Conservation (phyloP, 306 rosid species). For the Psophocarpus tetragonolobus region DNA sequence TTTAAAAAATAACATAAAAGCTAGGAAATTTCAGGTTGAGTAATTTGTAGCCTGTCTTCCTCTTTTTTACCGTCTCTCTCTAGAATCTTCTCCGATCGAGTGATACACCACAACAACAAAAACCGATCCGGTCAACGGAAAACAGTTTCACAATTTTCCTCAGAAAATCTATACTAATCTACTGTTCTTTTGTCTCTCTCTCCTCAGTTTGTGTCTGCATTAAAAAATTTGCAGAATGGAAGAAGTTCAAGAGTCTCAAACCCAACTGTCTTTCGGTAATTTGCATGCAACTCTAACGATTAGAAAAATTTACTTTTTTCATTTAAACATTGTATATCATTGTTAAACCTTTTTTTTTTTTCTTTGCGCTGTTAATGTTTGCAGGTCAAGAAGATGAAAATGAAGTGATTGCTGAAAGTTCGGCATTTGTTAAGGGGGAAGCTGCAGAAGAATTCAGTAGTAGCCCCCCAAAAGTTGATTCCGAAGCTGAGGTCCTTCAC, state of each 20-base stretch:
- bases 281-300: background rate
- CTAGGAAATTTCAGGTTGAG: background rate
- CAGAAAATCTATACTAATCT: background rate
- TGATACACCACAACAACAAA: background rate
- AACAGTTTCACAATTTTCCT: background rate
- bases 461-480: slow-evolving; percentile 78
- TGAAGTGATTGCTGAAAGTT: slow-evolving; percentile 64
- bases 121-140: slow-evolving; percentile 25
- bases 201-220: background rate
- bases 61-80: slow-evolving; percentile 12
- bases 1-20: too few relatives aligned
- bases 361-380: background rate
- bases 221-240: slow-evolving; percentile 45
- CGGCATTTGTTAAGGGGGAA: slow-evolving; percentile 66
- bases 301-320: background rate
- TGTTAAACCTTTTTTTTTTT: background rate
- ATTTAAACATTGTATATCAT: background rate
- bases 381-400: slow-evolving; percentile 60
- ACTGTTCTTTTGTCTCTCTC: background rate
- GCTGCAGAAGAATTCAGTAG: slow-evolving; percentile 46
- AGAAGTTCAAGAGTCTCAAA: slow-evolving; percentile 52
- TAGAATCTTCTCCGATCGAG: slow-evolving; percentile 51
- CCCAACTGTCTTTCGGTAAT: slow-evolving; percentile 43
- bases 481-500: slow-evolving; percentile 70
- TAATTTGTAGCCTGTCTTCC: background rate